Base-by-base conservation (phyloP, 2,329 filamentous ascomycete genomes). In the Lasiodiplodia gonubiensis region DNA sequence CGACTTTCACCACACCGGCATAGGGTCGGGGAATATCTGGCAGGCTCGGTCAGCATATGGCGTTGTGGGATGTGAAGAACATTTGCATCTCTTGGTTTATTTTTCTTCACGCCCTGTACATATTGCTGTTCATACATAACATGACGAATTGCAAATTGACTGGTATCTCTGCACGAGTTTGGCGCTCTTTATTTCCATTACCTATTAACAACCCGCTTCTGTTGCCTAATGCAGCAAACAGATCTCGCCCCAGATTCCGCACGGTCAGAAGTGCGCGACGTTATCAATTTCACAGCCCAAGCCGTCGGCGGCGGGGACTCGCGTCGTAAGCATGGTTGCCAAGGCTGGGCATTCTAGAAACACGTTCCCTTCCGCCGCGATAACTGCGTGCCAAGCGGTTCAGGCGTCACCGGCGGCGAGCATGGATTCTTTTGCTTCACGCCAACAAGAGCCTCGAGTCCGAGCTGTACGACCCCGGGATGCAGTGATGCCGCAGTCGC, bases 371-470 rank as follows among this genome's bases (percentile, higher is more conserved):
- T 12, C 57, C 25, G 57, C 57, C 39, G 39, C 12, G 57, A 60
- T 23, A 60, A 25, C 16, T 18, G 25, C 4, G 12, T 30, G 59
- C 59, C 46, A 51, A 63, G 59, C 59, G 16, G 18, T 3, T 5
- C 42, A 30, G 59, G 59, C 59, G 59, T 63, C 59, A 63, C 51
- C 18, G 59, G 59, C 59, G 59, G 59, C 42, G 18, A 51, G 30
- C 42, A 63, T 42, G 57, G 27, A 30, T 30, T 37, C 7, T 11
- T 21, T 16, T 18, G 4, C 10, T 14, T 1, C 18, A 60, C 18
- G 10, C 51, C 27, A n/a, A n/a, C 51, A 48, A 3, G 42, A n/a
- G 59, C 6, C 42, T 35, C 2, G 57, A 49, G 10, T 35, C 25
- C 25, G n/a, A 39, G 37, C 55, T 30, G 23, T 16, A 25, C 14